Percentiles rank a stretch among this genome's conserved stretches.
These are phyloP conservation scores for Thielaviopsis ethacetica DNA, from an alignment of 2,329 filamentous ascomycete genomes.

Conservation along the genomic window DNA sequence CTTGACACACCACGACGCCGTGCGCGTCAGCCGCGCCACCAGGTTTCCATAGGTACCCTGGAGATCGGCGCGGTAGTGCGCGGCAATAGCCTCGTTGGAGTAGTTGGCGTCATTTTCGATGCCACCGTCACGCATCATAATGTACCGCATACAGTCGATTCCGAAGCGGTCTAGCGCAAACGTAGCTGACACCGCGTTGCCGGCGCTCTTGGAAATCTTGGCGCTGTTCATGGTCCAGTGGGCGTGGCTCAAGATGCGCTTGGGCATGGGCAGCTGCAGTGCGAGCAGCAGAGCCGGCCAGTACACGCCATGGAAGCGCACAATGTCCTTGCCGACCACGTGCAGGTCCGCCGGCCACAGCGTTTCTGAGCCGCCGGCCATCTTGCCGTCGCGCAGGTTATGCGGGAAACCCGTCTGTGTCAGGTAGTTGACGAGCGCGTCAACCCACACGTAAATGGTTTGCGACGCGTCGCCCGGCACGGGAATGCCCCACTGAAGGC, in stretches of 20 bases:
- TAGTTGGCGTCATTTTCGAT: slow-evolving; percentile 70
- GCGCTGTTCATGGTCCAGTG: slow-evolving; percentile 86
- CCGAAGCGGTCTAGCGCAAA: slow-evolving; percentile 82
- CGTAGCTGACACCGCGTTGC: slow-evolving; percentile 90
- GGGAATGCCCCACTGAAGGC: slow-evolving; percentile 73
- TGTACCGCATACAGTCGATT: slow-evolving; percentile 76
- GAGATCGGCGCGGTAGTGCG: slow-evolving; percentile 64
- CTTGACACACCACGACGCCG: slow-evolving; percentile 52
- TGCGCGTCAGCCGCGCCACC: slow-evolving; percentile 49
- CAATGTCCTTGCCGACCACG: slow-evolving; percentile 89
- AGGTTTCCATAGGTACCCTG: slow-evolving; percentile 70
- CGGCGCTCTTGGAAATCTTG: slow-evolving; percentile 94
- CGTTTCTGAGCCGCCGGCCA: slow-evolving; percentile 46
- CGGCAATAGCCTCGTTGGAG: slow-evolving; percentile 58
- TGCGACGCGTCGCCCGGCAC: slow-evolving; percentile 74
- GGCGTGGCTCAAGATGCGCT: slow-evolving; percentile 69
- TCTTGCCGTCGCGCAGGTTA: slow-evolving; percentile 21
- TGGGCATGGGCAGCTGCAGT: slow-evolving; percentile 60
- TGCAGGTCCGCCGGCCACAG: slow-evolving; percentile 89
- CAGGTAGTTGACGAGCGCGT: slow-evolving; percentile 86
- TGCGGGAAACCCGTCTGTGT: slow-evolving; percentile 50
- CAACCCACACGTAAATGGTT: slow-evolving; percentile 96
- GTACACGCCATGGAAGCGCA: slow-evolving; percentile 92
- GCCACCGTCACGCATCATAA: slow-evolving; percentile 65
- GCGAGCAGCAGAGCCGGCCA: slow-evolving; percentile 96